Evolutionary conservation across 805 yeast genomes (phyloP), one percentile per base, ranked within the genome.

Genomic region (Ogataea wickerhamii): DNA sequence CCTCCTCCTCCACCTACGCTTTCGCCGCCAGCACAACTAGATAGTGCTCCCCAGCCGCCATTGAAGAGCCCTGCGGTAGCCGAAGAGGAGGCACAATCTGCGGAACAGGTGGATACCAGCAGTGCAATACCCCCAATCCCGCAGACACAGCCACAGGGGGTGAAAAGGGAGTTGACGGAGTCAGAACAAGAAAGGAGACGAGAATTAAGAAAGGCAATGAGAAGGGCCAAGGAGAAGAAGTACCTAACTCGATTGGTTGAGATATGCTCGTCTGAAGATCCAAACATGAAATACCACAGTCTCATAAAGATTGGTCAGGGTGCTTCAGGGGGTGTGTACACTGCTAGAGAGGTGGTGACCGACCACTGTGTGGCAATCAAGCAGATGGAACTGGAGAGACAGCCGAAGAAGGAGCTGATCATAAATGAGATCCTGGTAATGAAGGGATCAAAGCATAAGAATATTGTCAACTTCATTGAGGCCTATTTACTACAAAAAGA

Each of bases 241-340:
- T 80, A 86, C 12, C 73, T 86, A 48, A 74, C 77, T 32, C 83
- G 79, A 51, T 68, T 93, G 34, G 70, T 75, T 39, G 76, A 79
- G 27, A 89, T 89, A 33, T 91, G 96, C 54, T 73, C 87, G 2
- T 79, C 76, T 22, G 93, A 89, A 6, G 94, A 93, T 63, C 98
- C 98, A 10, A 75, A 78, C 22, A 68, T 68, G 37, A 58, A 74
- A 34, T 93, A 86, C 61, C 67, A 70, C 31, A 80, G 79, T 54
- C 69, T 91, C 45, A 72, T 76, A 26, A 89, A 91, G 60, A 82
- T 93, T 47, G 99, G 99, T 1, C 98, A 93, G 66, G 98, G 99
- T 55, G 98, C 98, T 0, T 82, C 94, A 12, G 99, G 98, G 38
- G 95, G 95, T 27, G 99, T 93, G 21, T 93, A 82, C 54, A 87